phyloP scores from a whole-genome alignment of 73 alveolate genomes.

The Paramecium pentaurelia region DNA sequence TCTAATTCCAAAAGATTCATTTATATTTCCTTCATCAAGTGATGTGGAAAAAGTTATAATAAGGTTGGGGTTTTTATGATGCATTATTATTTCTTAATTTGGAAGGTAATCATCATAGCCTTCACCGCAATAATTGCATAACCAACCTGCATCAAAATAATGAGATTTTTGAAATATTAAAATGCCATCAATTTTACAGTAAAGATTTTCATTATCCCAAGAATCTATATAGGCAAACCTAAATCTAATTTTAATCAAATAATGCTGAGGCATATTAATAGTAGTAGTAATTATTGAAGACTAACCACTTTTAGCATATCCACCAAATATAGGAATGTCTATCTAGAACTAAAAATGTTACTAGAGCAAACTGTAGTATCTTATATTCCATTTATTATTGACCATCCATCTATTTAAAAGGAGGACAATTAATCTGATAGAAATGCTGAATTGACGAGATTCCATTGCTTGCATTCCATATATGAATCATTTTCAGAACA shows the following conservation, averaged over 20 bases:
- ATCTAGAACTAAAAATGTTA: not conserved
- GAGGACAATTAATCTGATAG: not conserved
- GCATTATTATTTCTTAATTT: not conserved
- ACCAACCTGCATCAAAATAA: not conserved
- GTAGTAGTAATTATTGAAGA: not conserved
- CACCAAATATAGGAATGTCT: not conserved
- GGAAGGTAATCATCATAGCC: not conserved
- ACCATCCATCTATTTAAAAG: not conserved
- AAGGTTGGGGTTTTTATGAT: not conserved
- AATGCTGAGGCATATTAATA: not conserved
- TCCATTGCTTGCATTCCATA: not conserved
- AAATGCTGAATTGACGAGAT: not conserved
- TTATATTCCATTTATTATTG: not conserved
- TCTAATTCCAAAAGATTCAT: not conserved
- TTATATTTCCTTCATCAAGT: not conserved
- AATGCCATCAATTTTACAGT: not conserved
- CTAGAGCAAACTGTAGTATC: not conserved
- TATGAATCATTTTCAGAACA: not conserved
- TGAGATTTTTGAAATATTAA: not conserved
- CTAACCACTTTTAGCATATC: not conserved
- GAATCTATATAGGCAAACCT: not conserved
- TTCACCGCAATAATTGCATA: not conserved
- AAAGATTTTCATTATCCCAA: conserved; percentile 3
- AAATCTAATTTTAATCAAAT: not conserved
- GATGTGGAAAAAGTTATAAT: not conserved